Evolutionary conservation across 2,329 filamentous ascomycete species (phyloP).

Genomic region (Alternaria gaisen): DNA sequence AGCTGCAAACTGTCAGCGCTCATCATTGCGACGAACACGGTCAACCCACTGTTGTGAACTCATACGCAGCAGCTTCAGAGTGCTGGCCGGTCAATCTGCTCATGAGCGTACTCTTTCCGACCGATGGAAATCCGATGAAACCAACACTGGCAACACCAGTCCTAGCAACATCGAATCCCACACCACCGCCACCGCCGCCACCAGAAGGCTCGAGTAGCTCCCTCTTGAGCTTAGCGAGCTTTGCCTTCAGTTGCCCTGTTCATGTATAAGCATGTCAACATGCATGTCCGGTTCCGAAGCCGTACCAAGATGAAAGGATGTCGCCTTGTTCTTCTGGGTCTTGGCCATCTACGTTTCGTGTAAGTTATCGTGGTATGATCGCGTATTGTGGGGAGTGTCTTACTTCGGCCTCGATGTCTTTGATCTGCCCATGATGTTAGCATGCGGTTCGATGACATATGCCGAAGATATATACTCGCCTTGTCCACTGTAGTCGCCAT

Average conservation of each 20-base stretch:
- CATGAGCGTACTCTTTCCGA: slow-evolving; percentile 98
- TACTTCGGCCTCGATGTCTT: slow-evolving; percentile 95
- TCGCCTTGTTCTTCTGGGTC: slow-evolving; percentile 98
- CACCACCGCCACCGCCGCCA: slow-evolving; percentile 83
- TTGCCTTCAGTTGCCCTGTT: slow-evolving; percentile 87
- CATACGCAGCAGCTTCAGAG: slow-evolving; percentile 95
- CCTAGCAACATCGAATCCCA: slow-evolving; percentile 96
- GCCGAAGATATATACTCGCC: slow-evolving; percentile 60
- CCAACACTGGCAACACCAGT: slow-evolving; percentile 97
- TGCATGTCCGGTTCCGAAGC: slow-evolving; percentile 1
- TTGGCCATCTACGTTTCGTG: slow-evolving; percentile 76
- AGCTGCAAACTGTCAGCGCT: slow-evolving; percentile 56
- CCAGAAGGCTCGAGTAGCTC: slow-evolving; percentile 87
- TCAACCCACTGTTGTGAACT: slow-evolving; percentile 79
- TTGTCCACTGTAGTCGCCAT: slow-evolving; percentile 99
- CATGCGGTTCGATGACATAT: slow-evolving; percentile 39
- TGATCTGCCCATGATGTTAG: slow-evolving; percentile 72
- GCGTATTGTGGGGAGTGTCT: slow-evolving; percentile 46
- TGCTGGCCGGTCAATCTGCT: slow-evolving; percentile 93
- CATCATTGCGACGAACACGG: not conserved
- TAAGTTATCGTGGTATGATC: slow-evolving; percentile 32
- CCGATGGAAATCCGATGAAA: slow-evolving; percentile 97
- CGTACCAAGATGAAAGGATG: slow-evolving; percentile 84
- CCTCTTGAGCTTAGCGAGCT: slow-evolving; percentile 96
- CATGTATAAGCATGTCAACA: slow-evolving; percentile 33